Conservation (phyloP, 148 eudicot genomes). For the Suaeda aralocaspica region DNA sequence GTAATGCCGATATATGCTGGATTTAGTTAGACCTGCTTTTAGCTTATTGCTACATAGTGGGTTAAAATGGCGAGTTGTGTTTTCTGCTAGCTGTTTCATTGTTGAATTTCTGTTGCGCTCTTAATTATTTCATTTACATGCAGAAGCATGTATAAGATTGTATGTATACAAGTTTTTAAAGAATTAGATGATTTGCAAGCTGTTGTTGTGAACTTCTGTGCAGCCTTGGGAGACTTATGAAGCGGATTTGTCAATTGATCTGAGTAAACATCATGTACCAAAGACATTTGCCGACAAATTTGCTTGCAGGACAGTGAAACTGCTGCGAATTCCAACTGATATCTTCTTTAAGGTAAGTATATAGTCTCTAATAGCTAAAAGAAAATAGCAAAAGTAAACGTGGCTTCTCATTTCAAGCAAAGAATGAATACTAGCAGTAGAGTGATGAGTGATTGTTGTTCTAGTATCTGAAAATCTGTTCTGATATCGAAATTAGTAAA, state of each 20-base stretch:
- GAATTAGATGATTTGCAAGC: background rate
- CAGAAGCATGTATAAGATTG: background rate
- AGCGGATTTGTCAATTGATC: constrained; percentile 67
- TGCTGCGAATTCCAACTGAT: constrained; percentile 78
- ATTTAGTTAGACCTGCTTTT: background rate
- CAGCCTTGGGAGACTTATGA: constrained; percentile 85
- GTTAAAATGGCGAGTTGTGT: background rate
- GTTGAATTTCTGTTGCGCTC: background rate
- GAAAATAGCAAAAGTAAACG: no score
- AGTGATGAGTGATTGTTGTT: no score
- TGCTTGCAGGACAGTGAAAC: constrained; percentile 78
- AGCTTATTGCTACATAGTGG: background rate
- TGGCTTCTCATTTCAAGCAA: no score
- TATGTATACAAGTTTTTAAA: no score
- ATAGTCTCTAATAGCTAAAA: background rate
- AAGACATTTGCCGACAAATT: constrained; percentile 72
- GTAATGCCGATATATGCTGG: background rate
- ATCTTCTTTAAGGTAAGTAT: constrained; percentile 64
- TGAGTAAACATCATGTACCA: constrained; percentile 76
- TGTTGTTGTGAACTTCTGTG: constrained; percentile 14
- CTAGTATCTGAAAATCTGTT: no score
- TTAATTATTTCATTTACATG: background rate
- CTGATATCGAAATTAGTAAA: no score
- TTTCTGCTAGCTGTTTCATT: background rate
- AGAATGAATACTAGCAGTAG: no score